These are phyloP conservation scores for Pichia inconspicua DNA, from an alignment of 1,139 yeast genomes.

Conservation along the genomic window DNA sequence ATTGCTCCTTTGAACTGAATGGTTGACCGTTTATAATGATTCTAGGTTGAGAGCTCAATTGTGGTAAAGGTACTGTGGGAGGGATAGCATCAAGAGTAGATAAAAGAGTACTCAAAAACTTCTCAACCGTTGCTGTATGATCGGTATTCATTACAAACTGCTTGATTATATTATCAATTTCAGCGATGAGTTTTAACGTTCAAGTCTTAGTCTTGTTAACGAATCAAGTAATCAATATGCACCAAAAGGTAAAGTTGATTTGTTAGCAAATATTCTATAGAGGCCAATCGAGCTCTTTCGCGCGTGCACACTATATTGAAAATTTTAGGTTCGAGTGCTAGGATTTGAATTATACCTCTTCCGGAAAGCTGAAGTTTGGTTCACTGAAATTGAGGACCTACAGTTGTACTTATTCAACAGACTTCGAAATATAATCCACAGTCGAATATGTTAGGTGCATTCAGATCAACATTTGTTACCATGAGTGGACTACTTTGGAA, in stretches of 20 bases:
- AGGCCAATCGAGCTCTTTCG: too few species aligned
- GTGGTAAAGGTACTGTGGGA: conserved; percentile 28
- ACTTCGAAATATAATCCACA: background rate
- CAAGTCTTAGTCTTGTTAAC: too few species aligned
- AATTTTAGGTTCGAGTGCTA: too few species aligned
- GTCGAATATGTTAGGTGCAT: conserved; percentile 66
- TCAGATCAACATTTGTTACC: conserved; percentile 52
- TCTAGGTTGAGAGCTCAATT: conserved; percentile 40
- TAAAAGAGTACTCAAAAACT: conserved; percentile 22
- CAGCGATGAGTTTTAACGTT: too few species aligned
- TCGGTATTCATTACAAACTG: conserved; percentile 7
- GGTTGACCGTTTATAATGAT: conserved; percentile 64
- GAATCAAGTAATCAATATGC: too few species aligned
- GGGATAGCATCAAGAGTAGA: conserved; percentile 22
- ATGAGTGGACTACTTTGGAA: conserved; percentile 88
- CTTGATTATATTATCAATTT: too few species aligned
- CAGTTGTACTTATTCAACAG: background rate
- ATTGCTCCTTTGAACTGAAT: conserved; percentile 48
- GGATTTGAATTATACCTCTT: too few species aligned
- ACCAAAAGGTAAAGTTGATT: too few species aligned
- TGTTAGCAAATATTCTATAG: too few species aligned
- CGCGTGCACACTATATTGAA: too few species aligned
- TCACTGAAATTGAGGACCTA: too few species aligned
- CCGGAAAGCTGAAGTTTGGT: background rate
- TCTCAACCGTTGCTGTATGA: conserved; percentile 21